These are phyloP conservation scores for Diatrype stigma DNA, from an alignment of 2,329 filamentous ascomycete species.

Conservation along the genomic window DNA sequence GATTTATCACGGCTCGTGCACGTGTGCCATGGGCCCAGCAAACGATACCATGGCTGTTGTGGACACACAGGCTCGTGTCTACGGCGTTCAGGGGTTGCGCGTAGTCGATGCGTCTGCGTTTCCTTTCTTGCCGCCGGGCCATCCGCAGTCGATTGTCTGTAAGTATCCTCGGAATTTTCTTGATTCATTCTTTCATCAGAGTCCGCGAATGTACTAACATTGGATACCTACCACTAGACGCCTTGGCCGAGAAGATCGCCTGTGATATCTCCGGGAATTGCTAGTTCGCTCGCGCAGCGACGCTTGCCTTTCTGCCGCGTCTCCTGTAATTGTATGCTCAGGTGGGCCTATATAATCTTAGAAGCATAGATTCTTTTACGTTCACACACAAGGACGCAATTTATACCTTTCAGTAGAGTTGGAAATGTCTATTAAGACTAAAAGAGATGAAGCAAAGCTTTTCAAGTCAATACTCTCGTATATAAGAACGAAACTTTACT, in stretches of 20 bases:
- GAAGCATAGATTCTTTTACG: too few relatives aligned
- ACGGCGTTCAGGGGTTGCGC: slow-evolving; percentile 46
- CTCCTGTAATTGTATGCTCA: too few relatives aligned
- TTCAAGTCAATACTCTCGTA: too few relatives aligned
- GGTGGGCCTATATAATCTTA: too few relatives aligned
- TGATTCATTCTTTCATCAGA: too few relatives aligned
- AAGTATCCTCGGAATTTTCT: slow-evolving; percentile 5
- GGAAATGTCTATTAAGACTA: too few relatives aligned
- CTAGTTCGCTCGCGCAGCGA: not conserved
- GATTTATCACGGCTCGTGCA: slow-evolving; percentile 47
- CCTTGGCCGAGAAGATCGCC: not conserved
- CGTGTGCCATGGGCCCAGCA: slow-evolving; percentile 48
- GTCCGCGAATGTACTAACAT: too few relatives aligned
- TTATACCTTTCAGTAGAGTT: too few relatives aligned
- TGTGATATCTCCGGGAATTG: not conserved
- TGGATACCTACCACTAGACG: not conserved
- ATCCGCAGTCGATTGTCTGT: slow-evolving; percentile 21
- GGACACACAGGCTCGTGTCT: slow-evolving; percentile 48
- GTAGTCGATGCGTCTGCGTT: slow-evolving; percentile 49
- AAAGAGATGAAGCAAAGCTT: too few relatives aligned
- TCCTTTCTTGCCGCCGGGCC: slow-evolving; percentile 21
- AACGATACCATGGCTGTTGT: slow-evolving; percentile 49
- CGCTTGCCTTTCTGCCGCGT: not conserved
- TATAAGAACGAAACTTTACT: too few relatives aligned
- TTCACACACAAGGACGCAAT: too few relatives aligned